Conservation (phyloP, 2,329 filamentous ascomycete species). For the Ophiostoma sp. region DNA sequence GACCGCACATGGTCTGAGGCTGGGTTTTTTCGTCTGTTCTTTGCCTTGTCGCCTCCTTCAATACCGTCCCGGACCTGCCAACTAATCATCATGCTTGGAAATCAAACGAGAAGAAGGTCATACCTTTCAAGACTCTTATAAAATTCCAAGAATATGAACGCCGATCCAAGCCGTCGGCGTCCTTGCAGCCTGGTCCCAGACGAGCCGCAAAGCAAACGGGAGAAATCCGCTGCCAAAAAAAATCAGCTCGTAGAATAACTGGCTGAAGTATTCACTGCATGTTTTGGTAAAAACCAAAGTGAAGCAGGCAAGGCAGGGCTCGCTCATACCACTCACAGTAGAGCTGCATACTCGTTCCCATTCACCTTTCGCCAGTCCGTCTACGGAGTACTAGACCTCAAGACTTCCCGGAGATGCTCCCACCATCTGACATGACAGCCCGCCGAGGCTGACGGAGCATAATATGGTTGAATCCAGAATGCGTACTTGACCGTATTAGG, state of each 20-base stretch:
- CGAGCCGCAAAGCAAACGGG: not conserved
- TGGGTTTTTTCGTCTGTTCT: not conserved
- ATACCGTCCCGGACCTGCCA: not conserved
- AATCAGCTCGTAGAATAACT: not conserved
- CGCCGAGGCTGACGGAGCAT: not conserved
- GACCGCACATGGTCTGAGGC: not conserved
- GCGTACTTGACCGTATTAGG: not conserved
- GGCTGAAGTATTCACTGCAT: no score
- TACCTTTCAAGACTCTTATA: not conserved
- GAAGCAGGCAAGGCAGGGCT: not conserved
- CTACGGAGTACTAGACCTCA: not conserved
- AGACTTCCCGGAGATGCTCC: not conserved
- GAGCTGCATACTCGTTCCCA: not conserved
- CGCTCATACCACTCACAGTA: not conserved
- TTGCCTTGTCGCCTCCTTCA: not conserved
- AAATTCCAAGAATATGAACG: not conserved
- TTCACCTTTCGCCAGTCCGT: not conserved
- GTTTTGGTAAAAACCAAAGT: not conserved
- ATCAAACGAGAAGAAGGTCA: not conserved
- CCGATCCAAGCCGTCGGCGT: not conserved
- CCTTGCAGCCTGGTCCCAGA: not conserved
- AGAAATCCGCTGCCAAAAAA: not conserved
- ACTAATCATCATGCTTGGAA: slow-evolving; percentile 13
- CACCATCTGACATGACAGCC: not conserved
- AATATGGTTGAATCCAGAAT: not conserved